phyloP scores from a whole-genome alignment of 2,329 filamentous ascomycete species.

The Beauveria asiatica region DNA sequence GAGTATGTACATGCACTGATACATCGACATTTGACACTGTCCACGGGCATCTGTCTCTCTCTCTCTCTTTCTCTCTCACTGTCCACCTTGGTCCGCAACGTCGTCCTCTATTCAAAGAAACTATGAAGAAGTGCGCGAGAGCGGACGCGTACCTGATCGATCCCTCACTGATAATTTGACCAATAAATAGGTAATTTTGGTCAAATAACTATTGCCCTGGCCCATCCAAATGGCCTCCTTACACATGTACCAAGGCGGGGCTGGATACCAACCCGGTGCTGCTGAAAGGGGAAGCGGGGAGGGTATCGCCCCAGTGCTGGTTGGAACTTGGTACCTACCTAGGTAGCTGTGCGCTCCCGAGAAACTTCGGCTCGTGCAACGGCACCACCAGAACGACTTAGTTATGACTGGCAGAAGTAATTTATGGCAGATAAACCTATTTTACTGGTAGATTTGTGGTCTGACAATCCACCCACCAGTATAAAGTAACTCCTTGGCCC shows the following conservation, averaged over 20 bases:
- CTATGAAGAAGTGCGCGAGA: too few relatives aligned
- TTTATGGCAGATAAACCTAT: constrained; percentile 3
- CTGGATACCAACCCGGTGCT: not conserved
- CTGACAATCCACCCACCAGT: constrained; percentile 4
- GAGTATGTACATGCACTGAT: not conserved
- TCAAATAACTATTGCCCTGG: not conserved
- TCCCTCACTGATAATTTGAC: not conserved
- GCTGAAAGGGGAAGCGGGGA: not conserved
- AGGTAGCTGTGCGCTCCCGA: not conserved
- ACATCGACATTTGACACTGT: not conserved
- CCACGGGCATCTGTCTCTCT: too few relatives aligned
- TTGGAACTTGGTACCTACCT: too few relatives aligned
- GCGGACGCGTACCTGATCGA: too few relatives aligned
- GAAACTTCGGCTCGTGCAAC: constrained; percentile 9
- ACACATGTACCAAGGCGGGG: not conserved
- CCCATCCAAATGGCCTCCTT: not conserved
- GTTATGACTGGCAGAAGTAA: constrained; percentile 1
- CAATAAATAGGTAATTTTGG: not conserved
- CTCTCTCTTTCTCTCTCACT: too few relatives aligned
- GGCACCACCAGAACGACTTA: not conserved
- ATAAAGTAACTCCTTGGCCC: not conserved
- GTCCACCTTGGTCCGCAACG: too few relatives aligned
- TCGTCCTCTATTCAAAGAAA: too few relatives aligned
- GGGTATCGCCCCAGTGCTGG: not conserved
- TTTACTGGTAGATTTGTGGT: not conserved